These are phyloP conservation scores for Nakaseomyces delphensis DNA, from an alignment of 1,139 yeast species.

Conservation along the genomic window DNA sequence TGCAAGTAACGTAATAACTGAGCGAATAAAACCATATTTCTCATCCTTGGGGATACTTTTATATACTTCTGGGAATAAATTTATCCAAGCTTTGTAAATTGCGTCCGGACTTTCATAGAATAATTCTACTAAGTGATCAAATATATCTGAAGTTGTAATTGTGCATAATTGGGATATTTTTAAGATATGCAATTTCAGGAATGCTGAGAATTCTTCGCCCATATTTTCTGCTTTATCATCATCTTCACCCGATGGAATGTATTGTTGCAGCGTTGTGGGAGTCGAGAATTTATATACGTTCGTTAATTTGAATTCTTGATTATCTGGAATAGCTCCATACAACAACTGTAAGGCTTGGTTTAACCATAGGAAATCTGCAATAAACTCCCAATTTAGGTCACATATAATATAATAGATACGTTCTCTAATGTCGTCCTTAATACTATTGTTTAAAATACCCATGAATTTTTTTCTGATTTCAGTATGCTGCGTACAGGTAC, in stretches of 20 bases:
- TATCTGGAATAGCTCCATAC: conserved; percentile 63
- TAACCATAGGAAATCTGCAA: conserved; percentile 91
- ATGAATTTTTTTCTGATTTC: conserved; percentile 69
- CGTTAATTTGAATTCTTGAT: conserved; percentile 39
- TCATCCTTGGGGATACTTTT: conserved; percentile 68
- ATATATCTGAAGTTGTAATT: conserved; percentile 49
- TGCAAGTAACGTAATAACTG: conserved; percentile 68
- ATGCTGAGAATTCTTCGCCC: conserved; percentile 15
- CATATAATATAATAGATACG: conserved; percentile 76
- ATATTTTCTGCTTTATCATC: conserved; percentile 9
- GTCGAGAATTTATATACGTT: conserved; percentile 51
- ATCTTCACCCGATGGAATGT: conserved; percentile 15
- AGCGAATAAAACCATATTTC: conserved; percentile 71
- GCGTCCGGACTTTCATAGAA: conserved; percentile 76
- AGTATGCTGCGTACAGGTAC: conserved; percentile 77
- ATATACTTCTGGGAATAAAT: conserved; percentile 74
- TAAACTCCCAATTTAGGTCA: conserved; percentile 94
- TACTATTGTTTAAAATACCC: conserved; percentile 68
- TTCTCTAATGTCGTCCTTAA: conserved; percentile 72
- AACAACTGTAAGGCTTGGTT: conserved; percentile 86
- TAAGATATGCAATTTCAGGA: conserved; percentile 37
- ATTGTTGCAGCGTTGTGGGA: conserved; percentile 40
- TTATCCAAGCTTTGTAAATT: conserved; percentile 78
- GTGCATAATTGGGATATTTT: conserved; percentile 49
- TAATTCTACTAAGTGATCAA: conserved; percentile 68